phyloP scores from a whole-genome alignment of 768 basidiomycete genomes.

The Lepiota venenata region DNA sequence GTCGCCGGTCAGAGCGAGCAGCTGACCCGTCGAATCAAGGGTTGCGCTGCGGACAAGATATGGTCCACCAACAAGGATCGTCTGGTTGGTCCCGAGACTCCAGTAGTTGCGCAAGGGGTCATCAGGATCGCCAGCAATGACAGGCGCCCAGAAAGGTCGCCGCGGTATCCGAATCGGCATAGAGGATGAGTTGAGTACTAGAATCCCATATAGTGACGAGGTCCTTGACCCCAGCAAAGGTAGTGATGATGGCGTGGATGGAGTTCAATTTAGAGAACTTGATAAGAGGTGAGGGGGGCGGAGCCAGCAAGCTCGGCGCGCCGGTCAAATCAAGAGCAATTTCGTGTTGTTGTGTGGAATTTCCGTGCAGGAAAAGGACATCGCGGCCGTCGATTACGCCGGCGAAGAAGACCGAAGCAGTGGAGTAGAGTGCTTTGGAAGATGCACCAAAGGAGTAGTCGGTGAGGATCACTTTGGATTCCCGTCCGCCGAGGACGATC shows the following conservation, averaged over 20 bases:
- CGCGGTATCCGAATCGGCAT: constrained; percentile 61
- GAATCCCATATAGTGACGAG: constrained; percentile 67
- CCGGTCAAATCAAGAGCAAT: constrained; percentile 42
- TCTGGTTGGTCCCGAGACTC: constrained; percentile 69
- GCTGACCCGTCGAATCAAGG: constrained; percentile 35
- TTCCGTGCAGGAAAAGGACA: constrained; percentile 61
- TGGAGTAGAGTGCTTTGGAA: constrained; percentile 62
- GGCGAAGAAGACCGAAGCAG: constrained; percentile 70
- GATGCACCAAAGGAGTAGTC: constrained; percentile 66
- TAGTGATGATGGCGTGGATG: constrained; percentile 42
- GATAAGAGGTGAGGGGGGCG: constrained; percentile 23
- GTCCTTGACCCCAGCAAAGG: constrained; percentile 55
- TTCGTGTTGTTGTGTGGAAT: constrained; percentile 54
- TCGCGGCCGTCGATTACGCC: constrained; percentile 59
- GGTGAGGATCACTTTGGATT: constrained; percentile 71
- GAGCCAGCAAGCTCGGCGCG: constrained; percentile 36
- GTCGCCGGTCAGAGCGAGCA: constrained; percentile 65
- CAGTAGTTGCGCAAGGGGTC: constrained; percentile 59
- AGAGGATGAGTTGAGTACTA: constrained; percentile 62
- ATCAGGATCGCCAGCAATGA: constrained; percentile 38
- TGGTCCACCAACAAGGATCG: constrained; percentile 63
- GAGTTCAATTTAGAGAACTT: constrained; percentile 21
- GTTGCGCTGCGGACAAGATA: constrained; percentile 59
- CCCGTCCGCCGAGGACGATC: constrained; percentile 63
- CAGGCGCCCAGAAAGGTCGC: constrained; percentile 77